Evolutionary conservation across 176 grass and related monocot species (phyloP).

Genomic region (Carex pumila): DNA sequence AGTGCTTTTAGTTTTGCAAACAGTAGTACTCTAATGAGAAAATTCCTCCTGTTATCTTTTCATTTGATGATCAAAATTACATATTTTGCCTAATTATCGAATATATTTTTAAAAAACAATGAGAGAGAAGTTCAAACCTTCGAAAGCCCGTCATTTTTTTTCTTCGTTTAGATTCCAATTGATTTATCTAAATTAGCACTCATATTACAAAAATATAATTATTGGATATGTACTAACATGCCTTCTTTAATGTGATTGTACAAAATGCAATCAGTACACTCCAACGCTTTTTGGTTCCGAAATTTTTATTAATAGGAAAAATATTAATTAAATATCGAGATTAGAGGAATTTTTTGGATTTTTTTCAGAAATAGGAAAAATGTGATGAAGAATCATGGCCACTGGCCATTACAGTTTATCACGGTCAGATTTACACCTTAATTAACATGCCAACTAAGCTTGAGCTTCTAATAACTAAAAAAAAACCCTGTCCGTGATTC

Average conservation of each 20-base stretch:
- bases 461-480: no score
- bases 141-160: neutral
- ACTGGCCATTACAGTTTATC: no score
- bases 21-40: neutral
- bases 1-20: neutral
- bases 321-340: no score
- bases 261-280: neutral
- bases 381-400: no score
- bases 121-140: neutral
- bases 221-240: neutral
- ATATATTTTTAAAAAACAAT: neutral
- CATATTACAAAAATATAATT: neutral
- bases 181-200: neutral
- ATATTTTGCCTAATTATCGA: neutral
- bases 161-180: no score
- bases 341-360: no score
- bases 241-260: neutral
- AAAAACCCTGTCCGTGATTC: no score
- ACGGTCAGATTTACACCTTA: no score
- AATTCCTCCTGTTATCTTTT: neutral
- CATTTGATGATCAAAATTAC: neutral
- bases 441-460: no score
- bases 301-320: no score
- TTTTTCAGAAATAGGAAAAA: no score
- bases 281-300: neutral